A percentile compares a stretch with the other conserved stretches of the same genome.
Evolutionary conservation across 2,329 filamentous ascomycete genomes (phyloP).

Genomic region (Zymoseptoria ardabiliae): DNA sequence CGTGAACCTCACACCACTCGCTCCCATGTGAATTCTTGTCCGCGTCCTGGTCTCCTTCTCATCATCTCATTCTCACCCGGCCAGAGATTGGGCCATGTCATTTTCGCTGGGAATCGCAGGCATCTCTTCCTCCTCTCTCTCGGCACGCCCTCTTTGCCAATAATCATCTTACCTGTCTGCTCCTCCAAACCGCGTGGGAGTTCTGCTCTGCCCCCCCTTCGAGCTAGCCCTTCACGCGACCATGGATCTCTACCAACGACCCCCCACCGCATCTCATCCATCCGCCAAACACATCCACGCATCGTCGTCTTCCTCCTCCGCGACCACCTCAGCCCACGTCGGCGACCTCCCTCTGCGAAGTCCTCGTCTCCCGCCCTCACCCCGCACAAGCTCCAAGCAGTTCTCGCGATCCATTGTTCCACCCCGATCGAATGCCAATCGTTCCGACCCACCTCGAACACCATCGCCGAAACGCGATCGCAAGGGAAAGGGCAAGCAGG

Average conservation of each 20-base stretch:
- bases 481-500: slow-evolving; percentile 14
- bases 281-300: background rate
- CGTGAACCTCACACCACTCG: too few species aligned
- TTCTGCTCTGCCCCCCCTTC: background rate
- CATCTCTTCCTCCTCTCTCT: background rate
- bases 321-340: background rate
- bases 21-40: too few species aligned
- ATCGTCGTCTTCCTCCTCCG: background rate
- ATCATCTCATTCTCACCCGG: too few species aligned
- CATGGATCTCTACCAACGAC: background rate
- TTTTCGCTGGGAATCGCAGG: too few species aligned
- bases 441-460: slow-evolving; percentile 1
- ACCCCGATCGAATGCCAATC: background rate
- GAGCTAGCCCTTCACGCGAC: background rate
- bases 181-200: background rate
- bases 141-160: background rate
- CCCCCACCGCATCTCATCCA: background rate
- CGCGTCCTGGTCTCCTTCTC: too few species aligned
- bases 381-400: background rate
- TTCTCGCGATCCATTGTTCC: background rate
- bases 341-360: background rate
- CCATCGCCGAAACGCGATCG: slow-evolving; percentile 4
- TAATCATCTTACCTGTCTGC: background rate
- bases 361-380: background rate
- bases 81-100: too few species aligned